A percentile compares a stretch with the other conserved stretches of the same genome.
Evolutionary conservation across 139 green algal species (phyloP).

Genomic region (Tetradesmus lagerheimii): DNA sequence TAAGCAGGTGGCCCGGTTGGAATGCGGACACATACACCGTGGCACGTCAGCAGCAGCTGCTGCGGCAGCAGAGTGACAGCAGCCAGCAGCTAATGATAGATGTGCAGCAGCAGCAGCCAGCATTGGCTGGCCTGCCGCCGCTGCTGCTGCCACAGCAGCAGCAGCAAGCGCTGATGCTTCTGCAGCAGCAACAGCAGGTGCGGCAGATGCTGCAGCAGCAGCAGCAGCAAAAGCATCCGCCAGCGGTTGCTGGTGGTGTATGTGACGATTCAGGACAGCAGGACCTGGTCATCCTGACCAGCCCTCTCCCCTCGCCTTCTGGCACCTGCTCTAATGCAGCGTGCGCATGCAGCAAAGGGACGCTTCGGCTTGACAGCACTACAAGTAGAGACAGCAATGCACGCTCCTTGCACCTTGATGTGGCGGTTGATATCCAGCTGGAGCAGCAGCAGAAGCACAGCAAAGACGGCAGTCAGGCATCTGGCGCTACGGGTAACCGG

Average conservation of each 20-base stretch:
- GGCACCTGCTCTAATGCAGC: neutral
- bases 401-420: neutral
- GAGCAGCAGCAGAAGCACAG: neutral
- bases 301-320: neutral
- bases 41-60: neutral
- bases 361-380: neutral
- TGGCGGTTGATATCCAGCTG: neutral
- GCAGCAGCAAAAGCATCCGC: neutral
- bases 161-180: neutral
- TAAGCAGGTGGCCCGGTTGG: constrained; percentile 2
- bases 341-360: neutral
- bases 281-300: neutral
- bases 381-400: neutral
- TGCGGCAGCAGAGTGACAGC: neutral
- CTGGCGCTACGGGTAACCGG: neutral
- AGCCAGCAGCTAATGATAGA: neutral
- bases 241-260: neutral
- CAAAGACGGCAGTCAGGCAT: neutral
- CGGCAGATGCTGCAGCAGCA: neutral
- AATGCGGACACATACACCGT: neutral
- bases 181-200: neutral
- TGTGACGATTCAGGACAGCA: neutral
- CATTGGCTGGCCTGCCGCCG: neutral
- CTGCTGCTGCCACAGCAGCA: neutral
- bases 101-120: neutral